phyloP scores from a whole-genome alignment of 495 filamentous ascomycete species.

The Trichoderma virens region DNA sequence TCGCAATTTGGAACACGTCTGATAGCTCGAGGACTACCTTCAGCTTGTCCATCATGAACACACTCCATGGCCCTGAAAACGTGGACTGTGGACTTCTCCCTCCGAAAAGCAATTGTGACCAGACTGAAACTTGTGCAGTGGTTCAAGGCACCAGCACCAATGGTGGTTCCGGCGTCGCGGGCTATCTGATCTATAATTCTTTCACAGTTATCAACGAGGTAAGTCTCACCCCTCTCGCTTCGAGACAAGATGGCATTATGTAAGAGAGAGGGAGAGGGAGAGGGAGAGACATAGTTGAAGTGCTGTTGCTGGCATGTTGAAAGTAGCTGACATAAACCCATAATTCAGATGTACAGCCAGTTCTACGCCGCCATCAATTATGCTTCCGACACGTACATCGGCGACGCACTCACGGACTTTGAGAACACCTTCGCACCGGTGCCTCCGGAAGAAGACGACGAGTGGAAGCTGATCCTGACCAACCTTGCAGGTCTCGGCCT shows the following conservation, averaged over 20 bases:
- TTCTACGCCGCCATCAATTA: conserved; percentile 11
- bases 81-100: background rate
- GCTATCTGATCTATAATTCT: conserved; percentile 26
- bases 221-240: background rate
- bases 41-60: conserved; percentile 62
- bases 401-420: conserved; percentile 15
- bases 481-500: conserved; percentile 21
- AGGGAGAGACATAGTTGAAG: background rate
- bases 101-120: background rate
- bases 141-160: background rate
- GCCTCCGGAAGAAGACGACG: conserved; percentile 15
- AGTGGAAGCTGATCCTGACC: conserved; percentile 22
- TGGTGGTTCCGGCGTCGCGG: conserved; percentile 19
- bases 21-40: conserved; percentile 46
- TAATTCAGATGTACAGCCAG: conserved; percentile 12
- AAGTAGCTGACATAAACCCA: background rate
- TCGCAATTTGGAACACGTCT: conserved; percentile 15
- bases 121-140: conserved; percentile 3
- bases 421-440: conserved; percentile 27
- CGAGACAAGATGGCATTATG: background rate
- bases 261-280: background rate
- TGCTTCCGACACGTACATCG: conserved; percentile 3
- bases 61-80: background rate
- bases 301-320: background rate
- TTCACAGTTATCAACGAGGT: conserved; percentile 19